Evolutionary conservation across 192 early-diverging fungal species (phyloP), one percentile per base, ranked within the genome.

Genomic region (Coemansia sp.): DNA sequence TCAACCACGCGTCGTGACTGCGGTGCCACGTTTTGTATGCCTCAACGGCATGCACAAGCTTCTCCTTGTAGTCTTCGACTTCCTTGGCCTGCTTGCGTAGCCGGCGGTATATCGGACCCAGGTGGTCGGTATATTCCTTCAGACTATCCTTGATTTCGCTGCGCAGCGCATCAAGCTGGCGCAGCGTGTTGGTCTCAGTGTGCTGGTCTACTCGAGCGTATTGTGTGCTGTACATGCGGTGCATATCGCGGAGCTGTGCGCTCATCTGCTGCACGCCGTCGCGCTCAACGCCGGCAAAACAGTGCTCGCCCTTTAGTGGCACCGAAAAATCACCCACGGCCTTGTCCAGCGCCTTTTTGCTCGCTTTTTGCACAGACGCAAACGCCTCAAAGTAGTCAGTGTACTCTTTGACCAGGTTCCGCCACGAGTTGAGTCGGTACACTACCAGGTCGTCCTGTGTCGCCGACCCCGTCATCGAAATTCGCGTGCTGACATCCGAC

Each of bases 21-120:
- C 51, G 43, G 49, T 67, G 64, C 43, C 54, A 58, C 56, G 63
- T 76, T 56, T 66, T 76, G 52, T 76, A 70, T 4, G 67, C 63
- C 45, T 76, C 74, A 11, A 76, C 68, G 1, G 68, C 68, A n/a
- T 58, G 60, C 17, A 59, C 64, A 10, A 76, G 74, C 65, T 70
- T 70, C 59, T 70, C 56, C 65, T 76, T 76, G 56, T 53, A 58
- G 39, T 70, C 68, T 43, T 76, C 74, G 0, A 59, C 74, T 41
- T 67, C 65, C 58, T 67, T 76, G 51, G 68, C 74, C 63, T 76
- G 74, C 53, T 70, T 70, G 50, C 74, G 67, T 51, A 76, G 74
- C 62, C 67, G 64, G 17, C 45, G 32, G 62, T 76, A 76, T 14
- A 76, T 70, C 19, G 74, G 74, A 3, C 48, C 68, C 43, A 76